phyloP scores from a whole-genome alignment of 2,329 filamentous ascomycete genomes.

The Alternaria panax region DNA sequence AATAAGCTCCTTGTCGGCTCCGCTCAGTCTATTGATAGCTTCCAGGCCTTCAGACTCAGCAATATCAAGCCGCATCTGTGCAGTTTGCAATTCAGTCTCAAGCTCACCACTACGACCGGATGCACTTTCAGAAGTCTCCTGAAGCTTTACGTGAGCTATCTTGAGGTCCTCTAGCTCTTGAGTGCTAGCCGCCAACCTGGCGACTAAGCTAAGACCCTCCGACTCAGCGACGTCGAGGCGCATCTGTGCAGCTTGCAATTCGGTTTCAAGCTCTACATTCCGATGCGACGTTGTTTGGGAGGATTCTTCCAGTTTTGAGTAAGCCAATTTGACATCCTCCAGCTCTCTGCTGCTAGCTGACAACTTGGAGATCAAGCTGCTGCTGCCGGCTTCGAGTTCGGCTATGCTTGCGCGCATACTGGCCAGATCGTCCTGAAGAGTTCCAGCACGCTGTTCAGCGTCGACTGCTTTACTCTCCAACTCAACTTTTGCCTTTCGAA shows the following conservation, averaged over 20 bases:
- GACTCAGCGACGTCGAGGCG: conserved; percentile 34
- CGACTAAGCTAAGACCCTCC: conserved; percentile 30
- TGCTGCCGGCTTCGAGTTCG: conserved; percentile 27
- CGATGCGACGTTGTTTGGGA: conserved; percentile 6
- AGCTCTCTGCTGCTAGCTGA: conserved; percentile 21
- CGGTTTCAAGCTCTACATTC: conserved; percentile 25
- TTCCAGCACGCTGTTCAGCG: conserved; percentile 9
- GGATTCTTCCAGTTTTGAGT: conserved; percentile 21
- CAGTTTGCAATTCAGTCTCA: conserved; percentile 29
- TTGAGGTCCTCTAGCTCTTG: conserved; percentile 26
- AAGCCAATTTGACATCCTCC: conserved; percentile 15
- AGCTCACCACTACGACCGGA: conserved; percentile 19
- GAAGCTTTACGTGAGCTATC: conserved; percentile 16
- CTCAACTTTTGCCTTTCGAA: conserved; percentile 23
- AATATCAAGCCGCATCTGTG: conserved; percentile 31
- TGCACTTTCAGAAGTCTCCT: conserved; percentile 10
- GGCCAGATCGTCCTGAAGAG: conserved; percentile 26
- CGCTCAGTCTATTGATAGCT: conserved; percentile 21
- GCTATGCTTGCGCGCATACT: conserved; percentile 24
- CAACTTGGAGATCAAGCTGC: conserved; percentile 28
- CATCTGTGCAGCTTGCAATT: conserved; percentile 28
- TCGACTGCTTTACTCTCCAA: conserved; percentile 18
- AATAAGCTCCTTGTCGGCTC: conserved; percentile 39
- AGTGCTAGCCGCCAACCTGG: conserved; percentile 19
- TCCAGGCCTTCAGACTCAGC: conserved; percentile 34